Evolutionary conservation across 306 rosid species (phyloP), one percentile per base, ranked within the genome.

Genomic region (Purshia tridentata): DNA sequence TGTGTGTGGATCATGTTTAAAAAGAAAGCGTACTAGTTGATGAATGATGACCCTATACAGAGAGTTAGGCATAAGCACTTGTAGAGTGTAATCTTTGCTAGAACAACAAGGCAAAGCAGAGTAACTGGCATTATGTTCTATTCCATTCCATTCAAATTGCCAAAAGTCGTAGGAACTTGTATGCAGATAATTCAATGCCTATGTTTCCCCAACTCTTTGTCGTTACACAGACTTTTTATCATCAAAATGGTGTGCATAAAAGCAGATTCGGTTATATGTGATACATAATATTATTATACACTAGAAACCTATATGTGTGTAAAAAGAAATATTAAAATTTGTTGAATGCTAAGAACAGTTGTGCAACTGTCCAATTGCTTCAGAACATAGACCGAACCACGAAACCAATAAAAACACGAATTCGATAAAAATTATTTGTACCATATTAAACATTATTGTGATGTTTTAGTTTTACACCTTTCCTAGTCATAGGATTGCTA

Each of bases 171-270:
- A 12, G 51, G 52, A 40, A 53, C 1, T 41, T 20, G 52, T 44
- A 29, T 53, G 64, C 63, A 40, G 47, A 19, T 0, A 40, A 42
- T 20, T 70, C 51, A 70, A 41, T 53, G 52, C 74, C 42, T 70
- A 55, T 57, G 65, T 70, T 70, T 22, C 55, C 3, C 20, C 44
- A 65, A 70, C 12, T 40, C 53, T 14, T 42, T 70, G 65, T 70
- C 54, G 7, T 35, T 9, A 8, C 50, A 39, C 42, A 55, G 53
- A 8, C 51, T 54, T 41, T 54, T 54, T 35, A 54, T 29, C 22
- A 19, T 20, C 4, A 13, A 14, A 19, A 18, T 18, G 40, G 55
- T 9, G 3, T 13, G 40, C 54, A 42, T 14, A 19, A 5, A 41
- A 41, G 19, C 74, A 53, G 65, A 68, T 35, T 52, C 37, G 46